Base-by-base conservation (phyloP, 2,329 filamentous ascomycete genomes). In the Dissoconium aciculare region DNA sequence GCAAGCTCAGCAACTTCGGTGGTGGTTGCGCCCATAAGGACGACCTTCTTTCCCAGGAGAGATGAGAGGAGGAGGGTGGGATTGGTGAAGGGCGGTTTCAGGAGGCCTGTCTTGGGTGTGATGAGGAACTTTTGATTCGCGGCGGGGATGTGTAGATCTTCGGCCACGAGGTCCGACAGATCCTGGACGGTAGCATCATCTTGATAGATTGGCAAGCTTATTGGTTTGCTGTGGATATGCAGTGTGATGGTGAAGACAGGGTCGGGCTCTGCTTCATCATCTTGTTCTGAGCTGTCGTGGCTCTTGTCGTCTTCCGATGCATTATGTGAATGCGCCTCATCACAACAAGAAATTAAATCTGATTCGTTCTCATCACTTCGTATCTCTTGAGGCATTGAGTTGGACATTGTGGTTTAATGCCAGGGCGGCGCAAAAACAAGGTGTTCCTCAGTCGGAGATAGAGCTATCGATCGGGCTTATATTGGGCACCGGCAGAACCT, bases 111-210 rank as follows among this genome's bases (percentile, higher is more conserved):
- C 47, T 77, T 78, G 25, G 74, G 64, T 10, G 71, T 64, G 41
- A 81, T 63, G 38, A 66, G 56, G 49, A 78, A 65, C 50, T 82
- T 82, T 47, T 81, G 76, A 52, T 80, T 73, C 6, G 60, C 51
- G 0, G 57, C 52, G 0, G 76, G 74, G 32, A 82, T 70, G 29
- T 62, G 64, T 31, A 80, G 63, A 3, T 55, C 51, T 26, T 57
- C 50, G 34, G 67, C 60, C 42, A 81, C 69, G 37, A 65, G 59
- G 29, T 62, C 51, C 26, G 73, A 74, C 21, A 82, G 67, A 44
- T 78, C 58, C 27, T 54, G 46, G 17, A 74, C 57, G 2, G 67
- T 74, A 33, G 68, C 62, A 36, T 61, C 51, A 33, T 42, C 32
- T 19, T 55, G 30, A 11, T 64, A 45, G 27, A 73, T 60, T 8